Evolutionary conservation across 352 stramenopile species (phyloP).

Genomic region (Globisporangium carolinianum): DNA sequence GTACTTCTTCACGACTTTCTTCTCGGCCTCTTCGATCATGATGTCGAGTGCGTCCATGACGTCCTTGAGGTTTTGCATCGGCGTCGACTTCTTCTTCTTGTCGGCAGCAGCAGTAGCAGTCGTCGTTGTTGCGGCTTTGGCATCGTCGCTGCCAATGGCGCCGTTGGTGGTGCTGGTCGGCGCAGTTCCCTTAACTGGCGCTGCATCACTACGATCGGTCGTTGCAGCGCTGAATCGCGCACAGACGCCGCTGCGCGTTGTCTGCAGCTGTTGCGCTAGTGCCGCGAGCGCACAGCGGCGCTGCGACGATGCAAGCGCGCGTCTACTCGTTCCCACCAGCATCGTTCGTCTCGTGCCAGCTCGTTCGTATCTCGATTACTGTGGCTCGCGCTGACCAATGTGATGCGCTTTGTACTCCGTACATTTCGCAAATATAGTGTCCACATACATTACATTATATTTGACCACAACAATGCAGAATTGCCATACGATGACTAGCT

Average conservation of each 20-base stretch:
- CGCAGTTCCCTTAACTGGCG: not conserved
- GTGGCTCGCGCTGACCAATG: too few relatives aligned
- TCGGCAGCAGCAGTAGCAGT: not conserved
- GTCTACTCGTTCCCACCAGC: not conserved
- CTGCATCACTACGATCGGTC: not conserved
- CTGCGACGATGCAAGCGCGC: not conserved
- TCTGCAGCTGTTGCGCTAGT: not conserved
- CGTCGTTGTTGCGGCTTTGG: not conserved
- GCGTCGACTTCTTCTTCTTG: constrained; percentile 32
- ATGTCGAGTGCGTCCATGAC: constrained; percentile 70
- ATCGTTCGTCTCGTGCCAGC: not conserved
- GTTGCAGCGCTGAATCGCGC: not conserved
- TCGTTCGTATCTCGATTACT: too few relatives aligned
- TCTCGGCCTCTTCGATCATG: constrained; percentile 80
- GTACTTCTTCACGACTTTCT: constrained; percentile 84
- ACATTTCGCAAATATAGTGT: too few relatives aligned
- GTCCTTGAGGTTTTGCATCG: constrained; percentile 68
- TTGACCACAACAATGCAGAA: too few relatives aligned
- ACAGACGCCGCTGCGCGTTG: not conserved
- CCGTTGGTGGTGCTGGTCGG: not conserved
- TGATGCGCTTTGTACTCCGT: too few relatives aligned
- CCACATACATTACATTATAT: too few relatives aligned
- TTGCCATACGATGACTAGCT: too few relatives aligned
- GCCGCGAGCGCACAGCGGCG: not conserved
- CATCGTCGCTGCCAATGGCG: not conserved